A percentile compares a stretch with the other conserved stretches of the same genome.
Evolutionary conservation across 768 basidiomycete genomes (phyloP).

Genomic region (Pleurotus pulmonarius): DNA sequence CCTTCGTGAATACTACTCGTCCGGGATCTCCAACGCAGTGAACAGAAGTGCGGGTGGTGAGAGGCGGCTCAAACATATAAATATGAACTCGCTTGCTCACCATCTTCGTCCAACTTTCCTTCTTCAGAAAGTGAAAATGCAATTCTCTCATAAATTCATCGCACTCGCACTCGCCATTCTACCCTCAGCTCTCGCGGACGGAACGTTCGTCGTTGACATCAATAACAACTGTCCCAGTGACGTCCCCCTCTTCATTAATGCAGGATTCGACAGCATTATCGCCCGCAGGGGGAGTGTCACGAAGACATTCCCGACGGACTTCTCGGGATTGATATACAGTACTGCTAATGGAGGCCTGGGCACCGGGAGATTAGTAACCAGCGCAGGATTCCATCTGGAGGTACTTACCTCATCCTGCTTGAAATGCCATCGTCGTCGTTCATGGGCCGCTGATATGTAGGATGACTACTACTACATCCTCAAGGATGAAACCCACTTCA

Average conservation of each 20-base stretch:
- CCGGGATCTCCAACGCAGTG: too few relatives aligned
- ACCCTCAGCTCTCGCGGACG: neutral
- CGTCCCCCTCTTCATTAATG: conserved; percentile 17
- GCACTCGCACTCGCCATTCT: neutral
- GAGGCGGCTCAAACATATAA: too few relatives aligned
- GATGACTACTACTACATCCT: conserved; percentile 27
- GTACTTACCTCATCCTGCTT: too few relatives aligned
- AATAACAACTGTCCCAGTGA: conserved; percentile 19
- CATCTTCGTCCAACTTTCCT: too few relatives aligned
- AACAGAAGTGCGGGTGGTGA: too few relatives aligned
- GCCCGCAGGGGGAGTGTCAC: conserved; percentile 9
- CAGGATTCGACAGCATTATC: conserved; percentile 13
- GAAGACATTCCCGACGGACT: conserved; percentile 10
- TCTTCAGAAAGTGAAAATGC: too few relatives aligned
- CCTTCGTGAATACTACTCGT: too few relatives aligned
- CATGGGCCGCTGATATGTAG: too few relatives aligned
- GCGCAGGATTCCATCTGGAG: conserved; percentile 21
- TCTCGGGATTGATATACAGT: conserved; percentile 18
- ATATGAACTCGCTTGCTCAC: too few relatives aligned
- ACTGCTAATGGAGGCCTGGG: conserved; percentile 16
- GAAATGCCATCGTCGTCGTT: too few relatives aligned
- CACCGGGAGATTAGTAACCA: conserved; percentile 14
- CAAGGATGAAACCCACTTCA: conserved; percentile 24
- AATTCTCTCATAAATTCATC: neutral
- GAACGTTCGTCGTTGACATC: conserved; percentile 5